Conservation (phyloP, 2,329 filamentous ascomycete genomes). For the Cadophora sp. region DNA sequence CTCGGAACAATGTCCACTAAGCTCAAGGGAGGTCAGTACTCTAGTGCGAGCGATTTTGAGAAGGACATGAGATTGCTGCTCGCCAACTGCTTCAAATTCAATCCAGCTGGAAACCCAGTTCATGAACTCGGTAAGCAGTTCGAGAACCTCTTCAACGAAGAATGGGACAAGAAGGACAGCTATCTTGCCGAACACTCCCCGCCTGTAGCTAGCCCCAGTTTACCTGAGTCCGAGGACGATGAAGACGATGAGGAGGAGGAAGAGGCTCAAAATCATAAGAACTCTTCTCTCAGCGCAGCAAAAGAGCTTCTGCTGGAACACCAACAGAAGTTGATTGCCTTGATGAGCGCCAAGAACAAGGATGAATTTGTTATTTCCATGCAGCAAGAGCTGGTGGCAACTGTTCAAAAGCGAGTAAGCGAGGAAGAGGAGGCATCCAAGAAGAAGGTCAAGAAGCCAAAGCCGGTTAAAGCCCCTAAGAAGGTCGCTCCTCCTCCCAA, state of each 20-base stretch:
- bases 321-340: conserved; percentile 61
- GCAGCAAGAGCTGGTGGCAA: conserved; percentile 62
- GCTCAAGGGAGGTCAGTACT: conserved; percentile 79
- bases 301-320: conserved; percentile 62
- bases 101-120: conserved; percentile 78
- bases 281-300: conserved; percentile 51
- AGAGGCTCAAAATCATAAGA: conserved; percentile 58
- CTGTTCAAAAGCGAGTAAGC: conserved; percentile 66
- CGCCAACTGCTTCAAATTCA: conserved; percentile 91
- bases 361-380: conserved; percentile 53
- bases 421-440: conserved; percentile 51
- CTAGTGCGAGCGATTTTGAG: conserved; percentile 84
- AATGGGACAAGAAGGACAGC: conserved; percentile 79
- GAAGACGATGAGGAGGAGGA: conserved; percentile 70
- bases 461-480: conserved; percentile 48
- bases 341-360: conserved; percentile 57
- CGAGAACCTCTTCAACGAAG: conserved; percentile 74
- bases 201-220: conserved; percentile 65
- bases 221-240: conserved; percentile 77
- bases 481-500: conserved; percentile 41
- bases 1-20: conserved; percentile 81
- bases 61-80: conserved; percentile 84
- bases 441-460: conserved; percentile 62
- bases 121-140: conserved; percentile 74
- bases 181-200: conserved; percentile 82